Evolutionary conservation across 768 basidiomycete species (phyloP).

Genomic region (Astraeus odoratus): DNA sequence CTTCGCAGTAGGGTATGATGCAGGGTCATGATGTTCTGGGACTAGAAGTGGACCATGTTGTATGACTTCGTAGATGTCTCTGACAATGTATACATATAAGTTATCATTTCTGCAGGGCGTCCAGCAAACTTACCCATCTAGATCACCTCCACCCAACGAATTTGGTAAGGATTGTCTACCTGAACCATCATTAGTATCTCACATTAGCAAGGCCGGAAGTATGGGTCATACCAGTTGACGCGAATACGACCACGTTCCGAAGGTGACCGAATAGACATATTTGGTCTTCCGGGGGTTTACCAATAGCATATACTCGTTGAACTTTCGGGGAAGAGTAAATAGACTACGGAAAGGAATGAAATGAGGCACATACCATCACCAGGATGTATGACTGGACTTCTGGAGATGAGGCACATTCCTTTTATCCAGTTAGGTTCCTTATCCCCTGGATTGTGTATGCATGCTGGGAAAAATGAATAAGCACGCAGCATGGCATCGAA

Average conservation of each 20-base stretch:
- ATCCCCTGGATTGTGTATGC: constrained; percentile 48
- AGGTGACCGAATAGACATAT: constrained; percentile 53
- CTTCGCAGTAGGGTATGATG: constrained; percentile 37
- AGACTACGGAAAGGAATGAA: neutral
- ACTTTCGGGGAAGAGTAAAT: constrained; percentile 33
- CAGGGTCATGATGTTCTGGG: constrained; percentile 40
- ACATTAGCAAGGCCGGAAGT: neutral
- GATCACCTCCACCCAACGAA: constrained; percentile 66
- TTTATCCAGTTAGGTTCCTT: constrained; percentile 46
- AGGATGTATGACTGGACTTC: constrained; percentile 70
- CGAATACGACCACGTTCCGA: constrained; percentile 68
- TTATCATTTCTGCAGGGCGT: neutral
- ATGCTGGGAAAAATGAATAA: constrained; percentile 34
- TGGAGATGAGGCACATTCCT: constrained; percentile 56
- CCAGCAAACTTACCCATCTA: constrained; percentile 57
- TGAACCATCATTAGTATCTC: constrained; percentile 16
- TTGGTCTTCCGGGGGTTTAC: constrained; percentile 51
- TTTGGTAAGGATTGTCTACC: constrained; percentile 60
- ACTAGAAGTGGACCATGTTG: constrained; percentile 50
- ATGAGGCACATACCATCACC: constrained; percentile 51
- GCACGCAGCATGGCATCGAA: neutral
- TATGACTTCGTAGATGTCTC: constrained; percentile 63
- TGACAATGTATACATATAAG: constrained; percentile 22
- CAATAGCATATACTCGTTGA: constrained; percentile 65
- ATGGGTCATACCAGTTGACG: constrained; percentile 43